phyloP scores from a whole-genome alignment of 768 basidiomycete species.

The Multifurca ochricompacta region DNA sequence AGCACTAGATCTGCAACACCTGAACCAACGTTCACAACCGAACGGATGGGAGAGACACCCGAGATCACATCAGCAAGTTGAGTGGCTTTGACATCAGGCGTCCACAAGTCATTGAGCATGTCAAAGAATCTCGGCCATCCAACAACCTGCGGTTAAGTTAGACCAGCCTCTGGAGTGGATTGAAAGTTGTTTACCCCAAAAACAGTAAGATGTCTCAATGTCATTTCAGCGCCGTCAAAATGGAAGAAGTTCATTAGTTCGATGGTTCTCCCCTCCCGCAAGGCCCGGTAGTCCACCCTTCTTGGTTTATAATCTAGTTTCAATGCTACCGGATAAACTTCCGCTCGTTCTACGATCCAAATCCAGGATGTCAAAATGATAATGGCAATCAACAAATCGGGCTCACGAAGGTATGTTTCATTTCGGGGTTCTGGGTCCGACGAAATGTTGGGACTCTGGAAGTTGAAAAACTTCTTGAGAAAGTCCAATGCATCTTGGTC shows the following conservation, averaged over 20 bases:
- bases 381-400: not conserved
- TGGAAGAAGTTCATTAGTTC: conserved; percentile 99
- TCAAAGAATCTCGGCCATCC: conserved; percentile 90
- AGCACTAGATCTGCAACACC: conserved; percentile 94
- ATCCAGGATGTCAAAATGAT: not conserved
- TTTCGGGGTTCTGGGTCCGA: conserved; percentile 32
- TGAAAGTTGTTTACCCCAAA: conserved; percentile 58
- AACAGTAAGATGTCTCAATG: conserved; percentile 83
- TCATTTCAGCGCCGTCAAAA: conserved; percentile 98
- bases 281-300: conserved; percentile 86
- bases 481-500: conserved; percentile 99
- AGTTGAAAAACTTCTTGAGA: conserved; percentile 92
- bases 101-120: conserved; percentile 96
- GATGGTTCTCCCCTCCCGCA: conserved; percentile 85
- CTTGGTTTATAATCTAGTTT: conserved; percentile 99
- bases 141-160: conserved; percentile 51
- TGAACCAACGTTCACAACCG: conserved; percentile 94
- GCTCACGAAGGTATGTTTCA: conserved; percentile 71
- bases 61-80: conserved; percentile 96
- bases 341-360: conserved; percentile 65
- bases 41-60: conserved; percentile 92
- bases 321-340: conserved; percentile 89
- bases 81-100: conserved; percentile 97
- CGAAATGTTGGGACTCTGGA: conserved; percentile 53
- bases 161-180: not conserved